Evolutionary conservation across 2,329 filamentous ascomycete genomes (phyloP), one percentile per base, ranked within the genome.

Genomic region (Cordyceps farinosa): DNA sequence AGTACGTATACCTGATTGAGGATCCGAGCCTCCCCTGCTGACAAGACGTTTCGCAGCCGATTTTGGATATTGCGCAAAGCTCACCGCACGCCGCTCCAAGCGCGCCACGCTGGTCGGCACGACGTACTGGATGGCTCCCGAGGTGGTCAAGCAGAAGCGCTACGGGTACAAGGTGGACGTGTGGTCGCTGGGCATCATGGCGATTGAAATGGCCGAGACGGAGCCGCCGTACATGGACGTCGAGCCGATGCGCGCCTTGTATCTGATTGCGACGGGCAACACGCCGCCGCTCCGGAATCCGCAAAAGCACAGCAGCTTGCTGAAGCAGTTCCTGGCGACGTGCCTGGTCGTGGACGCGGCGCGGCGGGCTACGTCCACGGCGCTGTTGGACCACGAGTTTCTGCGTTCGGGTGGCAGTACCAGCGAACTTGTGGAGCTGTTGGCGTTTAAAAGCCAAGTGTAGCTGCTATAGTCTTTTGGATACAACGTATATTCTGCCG

Each of bases 81-180:
- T 99, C 66, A 98, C 94, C 38, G 94, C 98, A 75, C 89, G 92
- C 67, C 96, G 96, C 79, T 95, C 87, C 69, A 98, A 99, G 84
- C 92, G 95, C 76, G 93, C 94, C 52, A 99, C 95, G 64, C 98
- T 99, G 94, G 95, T 99, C 63, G 95, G 95, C 67, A 99, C 95
- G 36, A 95, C 95, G n/a, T 99, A 98, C 83, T 99, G 95, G 95
- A 99, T 99, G 95, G 95, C 95, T 9, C 95, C 95, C 42, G 95
- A 99, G 78, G 95, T 99, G 51, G 95, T 99, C 74, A 98, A 97
- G 81, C 94, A 98, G 76, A 98, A 98, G 81, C 93, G 97, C 77
- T 99, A 99, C 72, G 95, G 94, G 45, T 90, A 90, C 73, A 98
- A 98, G 82, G 94, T 98, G 66, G 95, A 99, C 74, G 97, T 98